Evolutionary conservation across 1,284 basidiomycete species (phyloP), one percentile per base, ranked within the genome.

Genomic region (Cryptococcus floricola): DNA sequence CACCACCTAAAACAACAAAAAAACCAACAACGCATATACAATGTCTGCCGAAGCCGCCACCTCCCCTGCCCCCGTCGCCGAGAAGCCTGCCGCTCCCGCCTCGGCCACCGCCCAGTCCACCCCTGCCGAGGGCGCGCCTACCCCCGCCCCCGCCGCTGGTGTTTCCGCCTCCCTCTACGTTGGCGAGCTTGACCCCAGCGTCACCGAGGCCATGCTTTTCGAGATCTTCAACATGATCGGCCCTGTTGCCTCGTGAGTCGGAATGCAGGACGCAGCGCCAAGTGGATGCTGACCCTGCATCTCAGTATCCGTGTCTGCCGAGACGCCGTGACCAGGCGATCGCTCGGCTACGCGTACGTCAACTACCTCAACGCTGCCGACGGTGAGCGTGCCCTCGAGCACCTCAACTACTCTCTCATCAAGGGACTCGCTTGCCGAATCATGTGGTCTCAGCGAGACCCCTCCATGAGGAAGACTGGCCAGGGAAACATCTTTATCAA

Each of bases 161-260:
- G 82, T 88, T 45, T 90, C 88, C 57, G 91, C 94, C 39, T 96
- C 92, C 60, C 89, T 99, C 72, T 98, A 99, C 80, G 96, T 98
- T 64, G 96, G 96, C 64, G 96, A 99, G 82, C 88, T 99, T 68
- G 96, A 98, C 80, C 87, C 89, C 66, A 88, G 89, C 64, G 95
- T 99, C 78, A 93, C 94, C 52, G 96, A 99, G 83, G 95, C 96
- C 61, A 98, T 98, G 91, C 85, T 99, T 59, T 99, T 98, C 76
- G 96, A 98, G 83, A 98, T 99, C 77, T 99, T 99, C 84, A 97
- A 95, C 80, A 96, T 98, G 91, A 92, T 98, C 79, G 96, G 96
- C 57, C 94, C 95, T 56, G 96, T 99, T 64, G 93, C 93, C 60
- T 93, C 90, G 88, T 89, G 65, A 59, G 68, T 65, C 13, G 43